Base-by-base conservation (phyloP, 257 asterid species). In the Petrea volubilis region DNA sequence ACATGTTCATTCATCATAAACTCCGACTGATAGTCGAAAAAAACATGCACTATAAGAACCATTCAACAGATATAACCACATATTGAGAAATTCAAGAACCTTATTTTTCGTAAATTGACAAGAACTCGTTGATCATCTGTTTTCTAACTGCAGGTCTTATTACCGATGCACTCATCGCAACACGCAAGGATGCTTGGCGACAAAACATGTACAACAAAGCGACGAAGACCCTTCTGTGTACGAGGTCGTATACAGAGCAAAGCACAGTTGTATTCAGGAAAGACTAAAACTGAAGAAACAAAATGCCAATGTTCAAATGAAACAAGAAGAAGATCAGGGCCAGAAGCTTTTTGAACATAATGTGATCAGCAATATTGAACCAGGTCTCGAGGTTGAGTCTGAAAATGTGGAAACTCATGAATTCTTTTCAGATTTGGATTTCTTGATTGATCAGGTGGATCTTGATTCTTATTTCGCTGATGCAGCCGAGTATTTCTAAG, bases 91-190 rank as follows among this genome's bases (percentile, higher is more conserved):
- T n/a, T n/a, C n/a, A n/a, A n/a, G n/a, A n/a, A n/a, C n/a, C n/a
- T n/a, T n/a, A n/a, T n/a, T n/a, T n/a, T n/a, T n/a, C n/a, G n/a
- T n/a, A n/a, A n/a, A n/a, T n/a, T n/a, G n/a, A n/a, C n/a, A n/a
- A n/a, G n/a, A n/a, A n/a, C n/a, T n/a, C n/a, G n/a, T n/a, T n/a
- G n/a, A n/a, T n/a, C n/a, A n/a, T n/a, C n/a, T n/a, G n/a, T n/a
- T n/a, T n/a, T n/a, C n/a, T 5, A 53, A 64, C 36, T 36, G 27
- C 85, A 87, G 96, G 64, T 82, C 95, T 12, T 90, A 90, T 50
- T 90, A 81, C 43, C 53, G 96, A 34, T 90, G 96, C 80, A 87
- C 91, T 11, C 87, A 90, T 77, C 82, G 80, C 40, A 34, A 72
- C 8, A 81, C 87, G 9, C 83, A 77, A 49, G 88, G 91, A 5